phyloP scores from a whole-genome alignment of 2,329 filamentous ascomycete genomes.

The Ascosphaera pollenicola region DNA sequence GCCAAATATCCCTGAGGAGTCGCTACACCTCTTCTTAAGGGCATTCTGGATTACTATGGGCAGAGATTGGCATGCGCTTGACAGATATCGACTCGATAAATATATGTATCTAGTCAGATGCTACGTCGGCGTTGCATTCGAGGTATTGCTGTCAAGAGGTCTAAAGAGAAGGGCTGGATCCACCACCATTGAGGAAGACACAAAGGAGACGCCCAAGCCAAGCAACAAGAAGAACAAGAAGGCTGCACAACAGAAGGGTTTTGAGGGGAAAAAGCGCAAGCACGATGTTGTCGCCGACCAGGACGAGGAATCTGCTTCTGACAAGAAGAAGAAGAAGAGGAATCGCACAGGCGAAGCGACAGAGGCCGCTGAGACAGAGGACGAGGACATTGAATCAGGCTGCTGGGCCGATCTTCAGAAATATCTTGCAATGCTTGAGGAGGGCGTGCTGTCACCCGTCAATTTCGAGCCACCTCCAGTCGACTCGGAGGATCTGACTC shows the following conservation, averaged over 20 bases:
- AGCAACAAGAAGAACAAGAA: slow-evolving; percentile 12
- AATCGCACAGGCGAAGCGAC: slow-evolving; percentile 1
- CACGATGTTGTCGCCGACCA: slow-evolving; percentile 5
- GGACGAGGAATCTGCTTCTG: slow-evolving; percentile 6
- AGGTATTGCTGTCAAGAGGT: slow-evolving; percentile 15
- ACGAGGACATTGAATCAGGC: slow-evolving; percentile 7
- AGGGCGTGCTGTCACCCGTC: slow-evolving; percentile 17
- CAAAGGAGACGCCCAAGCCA: slow-evolving; percentile 9
- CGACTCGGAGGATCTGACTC: slow-evolving; percentile 9
- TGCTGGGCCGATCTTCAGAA: slow-evolving; percentile 12
- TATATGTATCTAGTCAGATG: slow-evolving; percentile 68
- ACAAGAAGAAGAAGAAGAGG: slow-evolving; percentile 4
- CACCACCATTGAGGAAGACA: neutral
- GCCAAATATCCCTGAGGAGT: slow-evolving; percentile 31
- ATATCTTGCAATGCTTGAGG: slow-evolving; percentile 18
- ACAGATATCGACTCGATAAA: slow-evolving; percentile 71
- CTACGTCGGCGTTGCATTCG: slow-evolving; percentile 51
- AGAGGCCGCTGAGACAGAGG: no score
- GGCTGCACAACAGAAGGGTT: slow-evolving; percentile 6
- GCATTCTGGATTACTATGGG: slow-evolving; percentile 53
- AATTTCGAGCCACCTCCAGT: no score
- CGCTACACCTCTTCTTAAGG: slow-evolving; percentile 27
- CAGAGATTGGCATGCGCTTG: slow-evolving; percentile 46
- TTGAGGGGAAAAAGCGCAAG: slow-evolving; percentile 10
- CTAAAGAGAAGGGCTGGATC: slow-evolving; percentile 2